Evolutionary conservation across 352 stramenopile genomes (phyloP).

Genomic region (Aphanomyces astaci): DNA sequence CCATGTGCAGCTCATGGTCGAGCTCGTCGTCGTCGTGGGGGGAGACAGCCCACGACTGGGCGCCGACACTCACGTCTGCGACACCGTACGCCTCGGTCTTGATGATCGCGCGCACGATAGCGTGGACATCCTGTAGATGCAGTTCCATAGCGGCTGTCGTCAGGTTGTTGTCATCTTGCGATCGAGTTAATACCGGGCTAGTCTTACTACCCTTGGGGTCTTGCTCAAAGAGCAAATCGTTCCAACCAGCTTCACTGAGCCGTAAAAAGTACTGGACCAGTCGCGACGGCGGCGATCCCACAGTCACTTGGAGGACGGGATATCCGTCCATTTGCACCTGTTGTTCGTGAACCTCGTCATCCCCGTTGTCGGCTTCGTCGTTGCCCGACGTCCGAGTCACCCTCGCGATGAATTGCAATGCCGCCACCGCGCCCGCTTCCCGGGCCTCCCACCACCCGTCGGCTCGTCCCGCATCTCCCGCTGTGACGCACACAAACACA

Average conservation of each 20-base stretch:
- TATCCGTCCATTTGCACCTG: too few species aligned
- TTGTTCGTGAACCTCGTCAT: too few species aligned
- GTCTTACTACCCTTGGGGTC: neutral
- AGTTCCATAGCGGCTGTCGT: neutral
- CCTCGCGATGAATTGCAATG: constrained; percentile 2
- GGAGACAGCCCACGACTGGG: neutral
- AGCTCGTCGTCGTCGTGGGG: neutral
- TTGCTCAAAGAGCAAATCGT: neutral
- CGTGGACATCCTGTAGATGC: neutral
- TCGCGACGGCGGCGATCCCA: neutral
- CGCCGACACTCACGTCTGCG: neutral
- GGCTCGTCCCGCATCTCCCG: neutral
- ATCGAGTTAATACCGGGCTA: neutral
- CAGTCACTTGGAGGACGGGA: neutral
- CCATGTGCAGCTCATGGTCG: constrained; percentile 11
- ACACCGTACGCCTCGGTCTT: constrained; percentile 12
- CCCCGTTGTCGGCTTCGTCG: too few species aligned
- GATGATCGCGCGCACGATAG: neutral
- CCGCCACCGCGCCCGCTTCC: constrained; percentile 8
- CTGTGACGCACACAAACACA: constrained; percentile 17
- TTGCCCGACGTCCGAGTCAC: too few species aligned
- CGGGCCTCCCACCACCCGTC: constrained; percentile 18
- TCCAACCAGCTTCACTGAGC: neutral
- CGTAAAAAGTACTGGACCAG: constrained; percentile 10
- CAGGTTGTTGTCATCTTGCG: neutral